These are phyloP conservation scores for Yarrowia yakushimensis DNA, from an alignment of 805 yeast species.

Conservation along the genomic window DNA sequence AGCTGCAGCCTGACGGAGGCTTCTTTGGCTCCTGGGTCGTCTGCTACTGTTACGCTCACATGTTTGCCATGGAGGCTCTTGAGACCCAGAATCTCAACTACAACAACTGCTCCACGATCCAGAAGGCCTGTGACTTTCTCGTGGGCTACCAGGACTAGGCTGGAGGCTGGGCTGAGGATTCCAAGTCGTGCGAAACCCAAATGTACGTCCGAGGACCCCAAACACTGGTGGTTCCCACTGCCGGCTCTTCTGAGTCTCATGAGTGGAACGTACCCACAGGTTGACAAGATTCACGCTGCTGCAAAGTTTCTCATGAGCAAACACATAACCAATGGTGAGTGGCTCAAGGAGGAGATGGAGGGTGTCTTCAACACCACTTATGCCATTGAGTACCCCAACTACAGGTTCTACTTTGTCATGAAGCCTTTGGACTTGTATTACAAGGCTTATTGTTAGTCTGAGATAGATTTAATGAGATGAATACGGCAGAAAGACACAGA, in stretches of 20 bases:
- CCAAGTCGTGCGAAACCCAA: constrained; percentile 82
- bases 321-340: constrained; percentile 76
- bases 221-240: constrained; percentile 80
- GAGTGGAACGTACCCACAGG: constrained; percentile 75
- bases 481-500: too few relatives aligned
- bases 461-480: too few relatives aligned
- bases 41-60: constrained; percentile 90
- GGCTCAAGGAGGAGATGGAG: constrained; percentile 79
- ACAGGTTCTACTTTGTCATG: constrained; percentile 82
- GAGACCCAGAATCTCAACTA: constrained; percentile 64
- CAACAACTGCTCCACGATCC: constrained; percentile 56
- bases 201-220: constrained; percentile 62
- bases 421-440: constrained; percentile 83
- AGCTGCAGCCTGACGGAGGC: constrained; percentile 78
- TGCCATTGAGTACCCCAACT: constrained; percentile 94
- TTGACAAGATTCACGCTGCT: constrained; percentile 58
- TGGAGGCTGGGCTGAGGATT: constrained; percentile 98
- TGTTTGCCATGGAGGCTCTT: constrained; percentile 96
- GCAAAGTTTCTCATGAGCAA: constrained; percentile 56
- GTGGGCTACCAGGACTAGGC: constrained; percentile 70
- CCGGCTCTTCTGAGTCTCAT: constrained; percentile 82
- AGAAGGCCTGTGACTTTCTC: constrained; percentile 80
- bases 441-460: constrained; percentile 26
- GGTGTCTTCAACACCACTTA: constrained; percentile 95
- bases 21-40: constrained; percentile 99